Percentiles rank a stretch among this genome's conserved stretches.
Conservation (phyloP, 2,329 filamentous ascomycete genomes). For the Diaporthe velutina region DNA sequence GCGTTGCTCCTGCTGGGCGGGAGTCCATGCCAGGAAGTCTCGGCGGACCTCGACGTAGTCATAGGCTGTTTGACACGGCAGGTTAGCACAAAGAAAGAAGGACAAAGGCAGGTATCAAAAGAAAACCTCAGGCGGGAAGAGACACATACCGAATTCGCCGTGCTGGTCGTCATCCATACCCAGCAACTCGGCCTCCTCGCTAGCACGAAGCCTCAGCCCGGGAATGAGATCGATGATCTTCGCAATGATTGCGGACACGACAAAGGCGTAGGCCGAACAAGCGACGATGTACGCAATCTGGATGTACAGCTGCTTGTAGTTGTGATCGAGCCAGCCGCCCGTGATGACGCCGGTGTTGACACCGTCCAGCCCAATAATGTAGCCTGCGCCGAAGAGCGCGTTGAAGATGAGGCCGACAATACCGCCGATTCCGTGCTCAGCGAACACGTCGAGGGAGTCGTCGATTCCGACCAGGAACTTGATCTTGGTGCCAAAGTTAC, state of each 20-base stretch:
- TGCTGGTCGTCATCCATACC: constrained; percentile 94
- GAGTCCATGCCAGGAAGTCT: constrained; percentile 90
- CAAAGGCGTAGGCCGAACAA: constrained; percentile 76
- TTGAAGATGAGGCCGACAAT: constrained; percentile 81
- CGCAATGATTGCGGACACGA: constrained; percentile 79
- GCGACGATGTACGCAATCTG: constrained; percentile 83
- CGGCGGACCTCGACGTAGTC: constrained; percentile 89
- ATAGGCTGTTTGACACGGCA: constrained; percentile 63
- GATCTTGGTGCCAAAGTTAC: constrained; percentile 78
- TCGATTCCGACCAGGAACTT: constrained; percentile 75
- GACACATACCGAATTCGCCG: constrained; percentile 75
- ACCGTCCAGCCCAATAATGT: constrained; percentile 81
- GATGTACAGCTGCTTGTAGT: constrained; percentile 81
- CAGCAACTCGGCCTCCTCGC: constrained; percentile 84
- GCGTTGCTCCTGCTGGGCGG: constrained; percentile 75
- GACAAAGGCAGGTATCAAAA: not conserved
- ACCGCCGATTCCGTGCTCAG: constrained; percentile 78
- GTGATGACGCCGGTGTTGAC: constrained; percentile 74
- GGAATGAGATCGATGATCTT: constrained; percentile 82
- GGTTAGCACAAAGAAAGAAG: not conserved
- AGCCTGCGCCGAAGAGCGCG: constrained; percentile 76
- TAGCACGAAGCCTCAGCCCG: constrained; percentile 83
- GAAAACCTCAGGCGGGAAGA: not conserved
- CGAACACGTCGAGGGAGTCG: constrained; percentile 79
- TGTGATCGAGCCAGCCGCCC: constrained; percentile 82